These are phyloP conservation scores for Clitocybe nebularis DNA, from an alignment of 1,284 basidiomycete genomes.

Conservation along the genomic window DNA sequence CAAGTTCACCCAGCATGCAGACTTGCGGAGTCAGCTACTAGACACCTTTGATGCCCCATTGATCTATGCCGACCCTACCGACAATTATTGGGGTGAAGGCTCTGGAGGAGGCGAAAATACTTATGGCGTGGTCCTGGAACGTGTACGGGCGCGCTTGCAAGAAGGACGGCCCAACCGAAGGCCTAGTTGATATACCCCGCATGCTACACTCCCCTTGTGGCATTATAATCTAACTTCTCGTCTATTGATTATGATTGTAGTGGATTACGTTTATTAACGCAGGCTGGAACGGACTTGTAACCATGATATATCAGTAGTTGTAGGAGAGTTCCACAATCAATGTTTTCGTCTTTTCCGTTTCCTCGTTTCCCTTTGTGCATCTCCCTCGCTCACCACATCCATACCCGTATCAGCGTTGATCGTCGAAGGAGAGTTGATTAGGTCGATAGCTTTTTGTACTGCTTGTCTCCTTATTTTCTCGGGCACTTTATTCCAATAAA, in stretches of 20 bases:
- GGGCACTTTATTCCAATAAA: slow-evolving; percentile 79
- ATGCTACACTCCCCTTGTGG: neutral
- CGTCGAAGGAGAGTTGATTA: slow-evolving; percentile 1
- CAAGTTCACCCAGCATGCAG: slow-evolving; percentile 61
- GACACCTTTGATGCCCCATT: slow-evolving; percentile 44
- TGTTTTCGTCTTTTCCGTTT: slow-evolving; percentile 12
- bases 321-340: slow-evolving; percentile 3
- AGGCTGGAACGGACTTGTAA: slow-evolving; percentile 1
- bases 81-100: slow-evolving; percentile 59
- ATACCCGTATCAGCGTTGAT: no score
- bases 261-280: neutral
- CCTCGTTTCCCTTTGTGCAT: slow-evolving; percentile 1
- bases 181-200: neutral
- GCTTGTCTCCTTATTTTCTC: slow-evolving; percentile 63
- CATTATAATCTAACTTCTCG: neutral
- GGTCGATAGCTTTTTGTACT: slow-evolving; percentile 43
- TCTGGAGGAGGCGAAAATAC: slow-evolving; percentile 50
- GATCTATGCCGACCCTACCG: slow-evolving; percentile 44
- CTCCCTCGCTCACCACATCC: no score
- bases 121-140: slow-evolving; percentile 52
- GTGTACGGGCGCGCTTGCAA: slow-evolving; percentile 39
- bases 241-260: neutral
- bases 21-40: slow-evolving; percentile 42
- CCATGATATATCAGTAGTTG: neutral
- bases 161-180: slow-evolving; percentile 1